Evolutionary conservation across 2,329 filamentous ascomycete genomes (phyloP), one percentile per base, ranked within the genome.

Genomic region (Hypoxylon sp.): DNA sequence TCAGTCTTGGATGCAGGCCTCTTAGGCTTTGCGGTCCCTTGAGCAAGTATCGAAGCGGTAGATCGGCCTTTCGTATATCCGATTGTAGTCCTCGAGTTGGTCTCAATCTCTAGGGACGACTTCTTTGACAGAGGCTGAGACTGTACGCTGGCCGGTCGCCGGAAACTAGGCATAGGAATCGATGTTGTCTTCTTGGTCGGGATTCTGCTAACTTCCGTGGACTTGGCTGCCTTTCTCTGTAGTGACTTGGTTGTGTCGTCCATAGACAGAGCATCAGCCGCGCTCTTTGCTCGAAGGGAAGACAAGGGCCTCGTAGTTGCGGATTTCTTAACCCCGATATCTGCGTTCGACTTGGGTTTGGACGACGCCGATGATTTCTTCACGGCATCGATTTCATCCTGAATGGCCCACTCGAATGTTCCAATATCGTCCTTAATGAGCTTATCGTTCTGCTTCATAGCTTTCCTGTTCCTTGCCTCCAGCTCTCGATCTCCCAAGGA

Each of bases 41-140:
- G 73, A 20, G 81, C 64, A 30, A 78, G 69, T 0, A 77, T 76
- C 1, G 76, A 78, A 3, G 79, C 75, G 3, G 75, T 75, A 29
- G 75, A 74, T 23, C 90, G 83, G 23, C 92, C 91, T 69, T 88
- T 90, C 47, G 83, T 89, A 68, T 96, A 96, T 11, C 92, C 92
- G 30, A 96, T 80, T 0, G 91, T 96, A 46, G 84, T 92, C 57
- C 86, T 84, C 1, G 91, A 96, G 4, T 84, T 85, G 4, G 82
- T 82, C 15, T 82, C 79, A 1, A 88, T 86, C 35, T 84, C 82
- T 61, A 82, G 77, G 7, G 77, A 77, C 1, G 77, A 71, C 36
- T 71, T 67, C 53, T 79, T 80, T 5, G 75, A 72, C 2, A 77
- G 71, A 4, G 71, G 61, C 4, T 71, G 62, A n/a, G 73, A 67